Conservation (phyloP, 352 stramenopile genomes). For the Detonula confervacea region DNA sequence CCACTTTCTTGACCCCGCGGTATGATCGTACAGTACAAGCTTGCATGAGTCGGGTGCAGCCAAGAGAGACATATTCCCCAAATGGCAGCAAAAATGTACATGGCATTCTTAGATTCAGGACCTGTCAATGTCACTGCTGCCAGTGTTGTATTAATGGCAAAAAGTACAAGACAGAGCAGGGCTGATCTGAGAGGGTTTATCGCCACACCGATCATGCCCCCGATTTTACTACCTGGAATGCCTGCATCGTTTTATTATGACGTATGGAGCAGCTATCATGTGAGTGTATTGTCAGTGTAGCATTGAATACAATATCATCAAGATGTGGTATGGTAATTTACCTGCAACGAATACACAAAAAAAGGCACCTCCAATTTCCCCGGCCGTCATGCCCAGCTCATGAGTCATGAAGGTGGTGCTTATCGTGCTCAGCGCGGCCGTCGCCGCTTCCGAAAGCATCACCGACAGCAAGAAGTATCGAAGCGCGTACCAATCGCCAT, state of each 20-base stretch:
- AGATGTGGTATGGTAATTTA: too few species aligned
- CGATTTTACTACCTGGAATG: conserved; percentile 64
- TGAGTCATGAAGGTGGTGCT: conserved; percentile 76
- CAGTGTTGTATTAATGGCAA: conserved; percentile 49
- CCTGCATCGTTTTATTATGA: too few species aligned
- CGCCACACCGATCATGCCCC: conserved; percentile 21
- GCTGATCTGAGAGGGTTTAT: conserved; percentile 67
- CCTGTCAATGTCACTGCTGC: conserved; percentile 31
- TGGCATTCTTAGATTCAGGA: conserved; percentile 26
- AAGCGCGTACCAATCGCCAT: conserved; percentile 54
- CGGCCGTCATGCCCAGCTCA: conserved; percentile 54
- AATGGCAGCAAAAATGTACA: conserved; percentile 62
- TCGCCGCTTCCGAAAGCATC: conserved; percentile 62
- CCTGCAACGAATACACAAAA: conserved; percentile 73
- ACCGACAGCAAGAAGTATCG: conserved; percentile 67
- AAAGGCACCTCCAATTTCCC: conserved; percentile 71
- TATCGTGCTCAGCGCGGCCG: conserved; percentile 60
- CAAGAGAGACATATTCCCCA: conserved; percentile 73
- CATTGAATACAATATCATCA: too few species aligned
- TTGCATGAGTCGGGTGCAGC: conserved; percentile 67
- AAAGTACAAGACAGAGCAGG: conserved; percentile 50
- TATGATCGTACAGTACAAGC: conserved; percentile 73
- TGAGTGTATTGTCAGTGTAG: too few species aligned
- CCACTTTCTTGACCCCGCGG: conserved; percentile 66
- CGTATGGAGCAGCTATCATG: too few species aligned